Base-by-base conservation (phyloP, 2,329 filamentous ascomycete genomes). In the Malbranchea zuffiana region DNA sequence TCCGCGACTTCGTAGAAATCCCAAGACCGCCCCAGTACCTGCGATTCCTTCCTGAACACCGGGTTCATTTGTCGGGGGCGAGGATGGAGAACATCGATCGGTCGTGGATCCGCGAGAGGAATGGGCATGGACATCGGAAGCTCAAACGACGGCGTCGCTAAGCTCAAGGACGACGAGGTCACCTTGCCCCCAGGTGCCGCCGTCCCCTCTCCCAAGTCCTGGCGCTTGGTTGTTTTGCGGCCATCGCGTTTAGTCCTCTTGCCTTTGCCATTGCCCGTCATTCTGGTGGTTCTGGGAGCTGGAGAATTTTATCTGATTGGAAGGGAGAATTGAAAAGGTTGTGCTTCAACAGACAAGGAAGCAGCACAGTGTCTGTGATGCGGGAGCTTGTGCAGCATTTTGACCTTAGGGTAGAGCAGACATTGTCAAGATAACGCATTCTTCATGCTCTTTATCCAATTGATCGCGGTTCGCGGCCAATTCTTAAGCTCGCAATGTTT, bases 211-310 rank as follows among this genome's bases (percentile, higher is more conserved):
- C 62, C 59, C 6, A 48, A 42, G 26, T 64, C 61, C 19, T 60
- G 46, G 3, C 61, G 60, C 43, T 63, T 64, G 19, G 61, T 56
- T 41, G 62, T 60, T 8, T 60, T 56, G 43, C 63, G 63, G 47
- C 58, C 62, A 30, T 64, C 61, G 20, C 59, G 53, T 49, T 64
- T 64, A 38, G 57, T 61, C 40, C 61, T 51, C 39, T 63, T 64
- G 18, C 56, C 51, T 25, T 44, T 41, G 11, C 39, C 36, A 39
- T 40, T 45, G 20, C 28, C 24, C 5, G 33, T n/a, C n/a, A n/a
- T n/a, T n/a, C n/a, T n/a, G n/a, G n/a, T n/a, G n/a, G n/a, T n/a
- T n/a, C n/a, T n/a, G n/a, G n/a, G n/a, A n/a, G n/a, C n/a, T n/a
- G n/a, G n/a, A n/a, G n/a, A n/a, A n/a, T n/a, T n/a, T n/a, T n/a